Base-by-base conservation (phyloP, 352 stramenopile species). In the Globisporangium nunn region DNA sequence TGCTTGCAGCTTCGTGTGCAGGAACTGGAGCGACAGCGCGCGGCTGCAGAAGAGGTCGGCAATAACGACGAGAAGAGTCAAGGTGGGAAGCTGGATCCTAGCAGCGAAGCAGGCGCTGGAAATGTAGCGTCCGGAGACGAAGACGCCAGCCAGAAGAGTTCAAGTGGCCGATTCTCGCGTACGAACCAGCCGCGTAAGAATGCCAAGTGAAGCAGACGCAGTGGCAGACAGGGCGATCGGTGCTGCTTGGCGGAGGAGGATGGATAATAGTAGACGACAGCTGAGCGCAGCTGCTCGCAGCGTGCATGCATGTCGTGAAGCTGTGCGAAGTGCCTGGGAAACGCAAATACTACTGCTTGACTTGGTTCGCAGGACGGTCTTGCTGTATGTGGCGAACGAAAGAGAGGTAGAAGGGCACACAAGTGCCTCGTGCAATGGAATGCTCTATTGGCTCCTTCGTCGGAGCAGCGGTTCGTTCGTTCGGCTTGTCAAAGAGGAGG, bases 1-100 rank as follows among this genome's bases (percentile, higher is more conserved):
- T n/a, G n/a, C 37, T 4, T 15, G 35, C 18, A 80, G 71, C 56
- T 60, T 44, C 59, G 67, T 63, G 58, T 66, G 15, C 67, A 72
- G 46, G 67, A 75, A 30, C 52, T 81, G 48, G 69, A 78, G 52
- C 62, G 48, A 5, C 50, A 62, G 46, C 47, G 45, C 17, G 53
- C 12, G 14, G 10, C 44, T 17, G 35, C 46, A 18, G 51, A 58
- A 17, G 15, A 48, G 1, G 23, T 0, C 10, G n/a, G 6, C 17
- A 31, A 18, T 3, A 35, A n/a, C 35, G 15, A 28, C 11, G n/a
- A 54, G 17, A 48, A 48, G 43, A 6, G 10, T 29, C 17, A 7
- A 12, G 43, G 6, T 28, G 43, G 5, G 6, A 29, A n/a, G 5
- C 8, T 12, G 43, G 17, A 18, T 29, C n/a, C n/a, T 7, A 28